A percentile compares a stretch with the other conserved stretches of the same genome.
These are phyloP conservation scores for Herpotrichia juniperi DNA, from an alignment of 2,329 filamentous ascomycete genomes.

Conservation along the genomic window DNA sequence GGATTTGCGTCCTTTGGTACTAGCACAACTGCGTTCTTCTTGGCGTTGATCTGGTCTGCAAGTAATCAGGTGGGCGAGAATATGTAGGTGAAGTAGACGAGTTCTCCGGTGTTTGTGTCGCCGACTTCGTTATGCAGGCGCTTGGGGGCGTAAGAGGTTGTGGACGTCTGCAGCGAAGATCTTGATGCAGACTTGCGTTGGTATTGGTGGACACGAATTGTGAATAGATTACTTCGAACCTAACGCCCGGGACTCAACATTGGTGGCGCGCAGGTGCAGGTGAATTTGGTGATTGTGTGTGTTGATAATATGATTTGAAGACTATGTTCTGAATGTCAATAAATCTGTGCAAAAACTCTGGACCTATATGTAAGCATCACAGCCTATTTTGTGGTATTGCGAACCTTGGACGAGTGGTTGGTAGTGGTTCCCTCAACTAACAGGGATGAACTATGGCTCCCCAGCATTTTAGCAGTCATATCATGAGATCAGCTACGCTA, in stretches of 20 bases:
- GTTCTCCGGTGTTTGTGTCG: constrained; percentile 51
- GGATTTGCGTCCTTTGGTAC: constrained; percentile 56
- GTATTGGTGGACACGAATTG: constrained; percentile 45
- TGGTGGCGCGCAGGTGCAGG: constrained; percentile 46
- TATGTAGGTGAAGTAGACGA: constrained; percentile 57
- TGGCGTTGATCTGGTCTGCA: constrained; percentile 57
- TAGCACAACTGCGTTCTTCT: constrained; percentile 44
- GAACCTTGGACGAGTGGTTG: no score
- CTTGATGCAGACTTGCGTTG: constrained; percentile 55
- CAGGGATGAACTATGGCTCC: no score
- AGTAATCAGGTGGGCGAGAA: constrained; percentile 52
- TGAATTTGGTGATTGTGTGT: constrained; percentile 2
- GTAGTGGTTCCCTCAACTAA: no score
- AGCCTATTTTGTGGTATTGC: no score
- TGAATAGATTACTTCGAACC: constrained; percentile 39
- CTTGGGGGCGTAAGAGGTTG: constrained; percentile 60
- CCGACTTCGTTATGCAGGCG: constrained; percentile 57
- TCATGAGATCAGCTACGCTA: no score
- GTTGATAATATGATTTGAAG: no score
- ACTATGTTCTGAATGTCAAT: no score
- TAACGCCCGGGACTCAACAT: constrained; percentile 50
- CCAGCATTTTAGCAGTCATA: no score
- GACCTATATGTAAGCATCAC: no score
- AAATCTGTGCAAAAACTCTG: not conserved
- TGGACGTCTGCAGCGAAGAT: constrained; percentile 61